phyloP scores from a whole-genome alignment of 2,329 filamentous ascomycete genomes.

The Cordyceps javanica region DNA sequence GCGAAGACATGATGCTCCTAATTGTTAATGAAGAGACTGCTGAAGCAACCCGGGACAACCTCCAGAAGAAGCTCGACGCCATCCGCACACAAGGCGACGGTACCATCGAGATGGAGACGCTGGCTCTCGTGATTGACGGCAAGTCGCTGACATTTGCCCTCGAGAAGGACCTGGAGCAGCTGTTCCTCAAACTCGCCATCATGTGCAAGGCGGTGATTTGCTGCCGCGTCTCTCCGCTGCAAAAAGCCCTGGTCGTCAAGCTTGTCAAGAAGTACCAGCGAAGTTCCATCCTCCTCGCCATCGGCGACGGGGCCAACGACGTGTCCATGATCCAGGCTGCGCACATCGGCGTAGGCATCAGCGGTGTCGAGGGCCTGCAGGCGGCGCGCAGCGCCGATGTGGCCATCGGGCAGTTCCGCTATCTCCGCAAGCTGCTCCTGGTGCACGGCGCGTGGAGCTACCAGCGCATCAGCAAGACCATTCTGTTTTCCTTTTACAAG shows the following conservation, averaged over 20 bases:
- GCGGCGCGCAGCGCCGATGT: constrained; percentile 94
- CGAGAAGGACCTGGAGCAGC: constrained; percentile 87
- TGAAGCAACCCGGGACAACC: constrained; percentile 73
- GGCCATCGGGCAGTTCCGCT: constrained; percentile 92
- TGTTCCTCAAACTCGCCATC: constrained; percentile 87
- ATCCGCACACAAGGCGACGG: constrained; percentile 76
- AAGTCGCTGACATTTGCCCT: constrained; percentile 91
- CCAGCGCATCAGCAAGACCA: constrained; percentile 92
- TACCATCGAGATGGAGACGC: constrained; percentile 72
- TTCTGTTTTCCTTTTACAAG: constrained; percentile 98
- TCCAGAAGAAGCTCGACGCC: constrained; percentile 89
- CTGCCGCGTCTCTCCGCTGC: constrained; percentile 90
- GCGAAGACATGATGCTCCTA: constrained; percentile 95
- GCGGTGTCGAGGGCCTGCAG: constrained; percentile 92
- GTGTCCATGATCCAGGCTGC: constrained; percentile 99
- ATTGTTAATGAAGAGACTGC: constrained; percentile 90
- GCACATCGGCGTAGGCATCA: constrained; percentile 96
- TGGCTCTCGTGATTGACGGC: constrained; percentile 92
- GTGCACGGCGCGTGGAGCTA: constrained; percentile 98
- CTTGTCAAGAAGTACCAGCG: constrained; percentile 89
- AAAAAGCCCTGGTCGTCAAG: constrained; percentile 97
- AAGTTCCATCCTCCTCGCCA: constrained; percentile 85
- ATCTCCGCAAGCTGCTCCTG: constrained; percentile 83
- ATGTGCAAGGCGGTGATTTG: constrained; percentile 99
- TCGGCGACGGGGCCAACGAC: constrained; percentile 96